A percentile compares a stretch with the other conserved stretches of the same genome.
Evolutionary conservation across 2,329 filamentous ascomycete genomes (phyloP).

Genomic region (Fusarium chlamydosporum): DNA sequence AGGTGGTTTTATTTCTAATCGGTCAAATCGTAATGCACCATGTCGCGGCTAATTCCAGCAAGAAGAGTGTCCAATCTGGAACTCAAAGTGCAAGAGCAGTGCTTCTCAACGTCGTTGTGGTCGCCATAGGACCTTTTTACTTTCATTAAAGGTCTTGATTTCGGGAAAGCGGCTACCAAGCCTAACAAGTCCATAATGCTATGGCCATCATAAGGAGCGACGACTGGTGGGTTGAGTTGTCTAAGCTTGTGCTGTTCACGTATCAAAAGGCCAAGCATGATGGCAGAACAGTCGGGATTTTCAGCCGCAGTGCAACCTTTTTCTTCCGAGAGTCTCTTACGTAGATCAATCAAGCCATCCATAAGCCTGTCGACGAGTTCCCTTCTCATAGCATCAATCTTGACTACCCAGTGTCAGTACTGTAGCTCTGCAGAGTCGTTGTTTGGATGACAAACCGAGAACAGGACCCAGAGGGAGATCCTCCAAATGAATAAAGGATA

Average conservation of each 20-base stretch:
- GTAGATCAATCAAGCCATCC: fast-evolving
- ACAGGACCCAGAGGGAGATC: background rate
- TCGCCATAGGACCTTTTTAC: too few relatives aligned
- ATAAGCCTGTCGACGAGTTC: background rate
- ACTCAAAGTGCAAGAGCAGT: too few relatives aligned
- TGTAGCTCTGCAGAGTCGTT: too few relatives aligned
- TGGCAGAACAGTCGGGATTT: background rate
- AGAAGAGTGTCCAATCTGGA: too few relatives aligned
- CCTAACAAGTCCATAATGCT: fast-evolving
- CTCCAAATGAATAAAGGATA: fast-evolving
- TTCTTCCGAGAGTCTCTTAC: background rate
- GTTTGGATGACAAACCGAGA: background rate
- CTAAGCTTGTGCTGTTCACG: background rate
- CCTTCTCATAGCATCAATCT: background rate
- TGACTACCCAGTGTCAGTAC: background rate
- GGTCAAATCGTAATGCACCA: too few relatives aligned
- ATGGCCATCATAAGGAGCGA: background rate
- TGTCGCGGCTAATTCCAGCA: too few relatives aligned
- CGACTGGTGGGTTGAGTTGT: fast-evolving
- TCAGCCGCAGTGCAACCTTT: fast-evolving
- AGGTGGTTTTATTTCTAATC: too few relatives aligned
- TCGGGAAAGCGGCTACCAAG: background rate
- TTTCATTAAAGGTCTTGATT: too few relatives aligned
- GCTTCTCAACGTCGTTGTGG: too few relatives aligned
- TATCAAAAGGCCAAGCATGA: background rate